Base-by-base conservation (phyloP, 2,329 filamentous ascomycete species). In the Colletotrichum eremochloae region DNA sequence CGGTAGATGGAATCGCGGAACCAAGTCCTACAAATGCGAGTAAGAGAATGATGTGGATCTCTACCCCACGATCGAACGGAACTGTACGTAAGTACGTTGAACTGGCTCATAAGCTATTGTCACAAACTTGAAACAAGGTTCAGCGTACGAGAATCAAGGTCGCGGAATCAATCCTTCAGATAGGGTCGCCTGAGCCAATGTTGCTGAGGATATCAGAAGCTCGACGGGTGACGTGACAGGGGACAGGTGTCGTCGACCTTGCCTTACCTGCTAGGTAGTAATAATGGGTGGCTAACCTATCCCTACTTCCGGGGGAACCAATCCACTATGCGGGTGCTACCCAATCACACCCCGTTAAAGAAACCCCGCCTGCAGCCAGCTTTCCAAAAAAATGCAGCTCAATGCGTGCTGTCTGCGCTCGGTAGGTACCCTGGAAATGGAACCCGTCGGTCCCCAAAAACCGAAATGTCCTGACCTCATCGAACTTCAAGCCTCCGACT, bases 231-330 rank as follows among this genome's bases (percentile, higher is more conserved):
- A 72, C 66, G 61, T 24, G 24, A 24, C 24, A 14, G 48, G 66
- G 53, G 67, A 72, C 69, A 72, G 53, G 66, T 72, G 69, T 72
- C 69, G 66, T 72, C n/a, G 64, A 53, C 61, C 46, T 42, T 53
- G 15, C 46, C 46, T 52, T 53, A 42, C 24, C 24, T 24, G 60
- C 38, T 12, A n/a, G 12, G 56, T 42, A 42, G 40, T 42, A 14
- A 2, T 2, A 15, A 7, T 12, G n/a, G 20, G 20, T 48, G 46
- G 40, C n/a, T 29, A 52, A 52, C 12, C 15, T 29, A 52, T 55
- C 58, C 48, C 65, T 68, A 52, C 65, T 68, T 71, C 48, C 44
- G 38, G 67, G 61, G 31, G 48, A 12, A 38, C 66, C 38, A 63
- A 63, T 57, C 52, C 52, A 14, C 31, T 3, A 33, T 20, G n/a